phyloP scores from a whole-genome alignment of 1,284 basidiomycete genomes.

The Cryptococcus sp. region DNA sequence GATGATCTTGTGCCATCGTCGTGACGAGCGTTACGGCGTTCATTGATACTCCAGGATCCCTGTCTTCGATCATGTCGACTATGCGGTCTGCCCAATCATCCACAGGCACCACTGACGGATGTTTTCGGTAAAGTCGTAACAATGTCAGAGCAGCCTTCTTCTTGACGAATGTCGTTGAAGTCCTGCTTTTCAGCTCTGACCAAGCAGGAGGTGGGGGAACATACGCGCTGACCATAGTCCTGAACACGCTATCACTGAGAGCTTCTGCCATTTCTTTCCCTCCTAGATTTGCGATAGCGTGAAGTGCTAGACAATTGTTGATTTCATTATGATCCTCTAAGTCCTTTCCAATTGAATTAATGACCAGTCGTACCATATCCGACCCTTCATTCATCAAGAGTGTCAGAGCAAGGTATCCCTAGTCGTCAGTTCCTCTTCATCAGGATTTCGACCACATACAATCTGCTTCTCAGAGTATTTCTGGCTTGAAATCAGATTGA shows the following conservation, averaged over 20 bases:
- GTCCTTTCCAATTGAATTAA: constrained; percentile 97
- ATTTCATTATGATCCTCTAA: constrained; percentile 91
- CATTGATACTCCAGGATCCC: constrained; percentile 87
- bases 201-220: constrained; percentile 36
- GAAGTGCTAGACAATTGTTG: constrained; percentile 92
- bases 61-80: constrained; percentile 90
- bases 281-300: constrained; percentile 97
- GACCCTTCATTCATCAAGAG: constrained; percentile 98
- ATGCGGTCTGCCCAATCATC: constrained; percentile 94
- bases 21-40: constrained; percentile 92
- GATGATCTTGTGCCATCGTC: constrained; percentile 88
- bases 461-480: constrained; percentile 99
- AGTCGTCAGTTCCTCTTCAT: constrained; percentile 1
- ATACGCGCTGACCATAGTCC: constrained; percentile 91
- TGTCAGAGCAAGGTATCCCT: constrained; percentile 97
- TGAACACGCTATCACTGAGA: constrained; percentile 86
- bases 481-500: constrained; percentile 90
- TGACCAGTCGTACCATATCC: constrained; percentile 88
- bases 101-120: constrained; percentile 87
- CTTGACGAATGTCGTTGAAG: constrained; percentile 91
- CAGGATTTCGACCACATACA: constrained; percentile 54
- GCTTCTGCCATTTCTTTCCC: constrained; percentile 98
- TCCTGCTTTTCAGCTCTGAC: constrained; percentile 53
- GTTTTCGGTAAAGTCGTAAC: constrained; percentile 88
- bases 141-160: constrained; percentile 97